Base-by-base conservation (phyloP, 257 asterid genomes). In the Echium plantagineum region DNA sequence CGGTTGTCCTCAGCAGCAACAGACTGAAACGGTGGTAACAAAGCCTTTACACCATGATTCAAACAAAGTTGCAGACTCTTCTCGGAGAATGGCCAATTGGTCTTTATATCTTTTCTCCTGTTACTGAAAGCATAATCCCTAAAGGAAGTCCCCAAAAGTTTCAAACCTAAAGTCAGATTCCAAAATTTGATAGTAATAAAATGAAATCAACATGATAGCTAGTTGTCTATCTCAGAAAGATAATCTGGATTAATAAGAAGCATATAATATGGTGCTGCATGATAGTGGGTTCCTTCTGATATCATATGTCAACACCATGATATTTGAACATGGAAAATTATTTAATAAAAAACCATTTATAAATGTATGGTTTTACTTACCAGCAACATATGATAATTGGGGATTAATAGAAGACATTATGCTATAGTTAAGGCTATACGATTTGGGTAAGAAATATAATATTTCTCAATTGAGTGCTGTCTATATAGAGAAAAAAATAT, bases 21-120 rank as follows among this genome's bases (percentile, higher is more conserved):
- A 72, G 89, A 64, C 74, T 82, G 87, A 51, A 88, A 91, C 67
- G 94, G 95, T 31, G 98, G 98, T 81, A 91, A 72, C 32, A 83
- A 74, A 69, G 86, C 82, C 49, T 68, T 82, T 78, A 80, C 76
- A 57, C 87, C 95, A 76, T 84, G 77, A 66, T 81, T 81, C 71
- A 84, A 62, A 74, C 95, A 88, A 82, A 81, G 85, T 63, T 83
- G 90, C 78, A 91, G 75, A 58, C 72, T 81, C 74, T 84, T 72
- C 72, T 65, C 77, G 63, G 98, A 88, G 74, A 91, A 91, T 51
- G 98, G 98, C 98, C 98, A 91, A 55, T 74, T 79, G 31, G 72
- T 86, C 82, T 70, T 64, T 76, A 88, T 74, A 76, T 84, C 84
- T 72, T 85, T 88, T 72, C 71, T 78, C 57, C 98, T 66, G 24